phyloP scores from a whole-genome alignment of 129 eudicot genomes.

The Ambrosia artemisiifolia region DNA sequence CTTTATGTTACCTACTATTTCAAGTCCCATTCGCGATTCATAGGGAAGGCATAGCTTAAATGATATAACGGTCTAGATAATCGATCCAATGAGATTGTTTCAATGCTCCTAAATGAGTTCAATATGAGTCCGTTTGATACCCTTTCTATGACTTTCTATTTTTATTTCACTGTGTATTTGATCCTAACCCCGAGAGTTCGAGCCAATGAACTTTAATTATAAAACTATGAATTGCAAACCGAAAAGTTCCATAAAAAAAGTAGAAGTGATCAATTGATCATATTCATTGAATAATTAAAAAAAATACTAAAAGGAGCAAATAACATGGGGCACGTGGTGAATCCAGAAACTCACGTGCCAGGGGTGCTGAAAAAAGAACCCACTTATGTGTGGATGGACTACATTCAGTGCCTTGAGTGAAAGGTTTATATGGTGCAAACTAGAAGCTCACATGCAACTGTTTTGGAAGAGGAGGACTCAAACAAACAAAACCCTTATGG shows the following conservation, averaged over 20 bases:
- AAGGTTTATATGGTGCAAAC: background rate
- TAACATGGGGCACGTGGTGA: conserved; percentile 27
- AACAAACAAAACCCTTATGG: conserved; percentile 20
- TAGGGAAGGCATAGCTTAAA: no score
- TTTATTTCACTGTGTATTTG: no score
- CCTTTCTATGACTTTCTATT: no score
- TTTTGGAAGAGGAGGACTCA: background rate
- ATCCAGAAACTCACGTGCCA: conserved; percentile 27
- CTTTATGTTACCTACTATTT: no score
- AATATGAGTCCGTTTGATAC: no score
- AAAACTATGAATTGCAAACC: no score
- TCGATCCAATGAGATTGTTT: no score
- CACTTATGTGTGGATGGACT: background rate
- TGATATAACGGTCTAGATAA: no score
- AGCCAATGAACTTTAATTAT: no score
- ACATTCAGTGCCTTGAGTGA: background rate
- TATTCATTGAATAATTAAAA: conserved; percentile 18
- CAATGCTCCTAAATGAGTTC: no score
- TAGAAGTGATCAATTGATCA: background rate
- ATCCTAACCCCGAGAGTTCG: no score
- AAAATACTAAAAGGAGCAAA: background rate
- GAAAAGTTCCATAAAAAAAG: background rate
- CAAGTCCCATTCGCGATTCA: no score
- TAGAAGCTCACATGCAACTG: conserved; percentile 3
- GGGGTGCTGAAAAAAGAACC: background rate